A percentile compares a stretch with the other conserved stretches of the same genome.
Conservation (phyloP, 805 yeast genomes). For the Tetrapisispora namnaoensis region DNA sequence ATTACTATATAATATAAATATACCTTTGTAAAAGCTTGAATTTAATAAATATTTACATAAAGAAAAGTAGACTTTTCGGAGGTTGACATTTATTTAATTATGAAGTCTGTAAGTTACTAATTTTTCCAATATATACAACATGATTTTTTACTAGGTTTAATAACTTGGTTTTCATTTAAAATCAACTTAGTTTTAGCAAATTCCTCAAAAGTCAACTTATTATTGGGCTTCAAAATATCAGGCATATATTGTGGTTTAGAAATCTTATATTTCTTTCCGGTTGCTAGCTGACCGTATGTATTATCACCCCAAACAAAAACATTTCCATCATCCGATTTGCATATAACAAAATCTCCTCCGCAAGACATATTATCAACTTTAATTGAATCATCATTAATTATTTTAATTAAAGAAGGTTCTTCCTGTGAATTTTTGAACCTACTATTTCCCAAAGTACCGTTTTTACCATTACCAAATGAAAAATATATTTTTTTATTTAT, state of each 20-base stretch:
- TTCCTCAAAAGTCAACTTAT: conserved; percentile 13
- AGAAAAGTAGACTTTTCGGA: too few species aligned
- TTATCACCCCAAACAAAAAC: conserved; percentile 80
- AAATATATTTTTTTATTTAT: conserved; percentile 33
- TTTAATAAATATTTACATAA: not conserved
- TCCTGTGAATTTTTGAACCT: conserved; percentile 64
- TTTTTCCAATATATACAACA: conserved; percentile 54
- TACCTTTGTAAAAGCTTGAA: not conserved
- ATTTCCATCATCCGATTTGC: conserved; percentile 51
- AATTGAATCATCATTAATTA: not conserved
- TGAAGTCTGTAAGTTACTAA: not conserved
- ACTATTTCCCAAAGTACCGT: conserved; percentile 81
- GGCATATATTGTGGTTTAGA: conserved; percentile 48
- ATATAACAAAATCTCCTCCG: conserved; percentile 42
- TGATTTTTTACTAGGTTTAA: conserved; percentile 52
- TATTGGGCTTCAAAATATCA: conserved; percentile 45
- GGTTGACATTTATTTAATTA: too few species aligned
- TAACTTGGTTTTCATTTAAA: conserved; percentile 42
- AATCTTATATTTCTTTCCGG: conserved; percentile 57
- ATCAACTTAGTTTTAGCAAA: conserved; percentile 34
- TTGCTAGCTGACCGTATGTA: conserved; percentile 74
- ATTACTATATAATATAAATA: not conserved
- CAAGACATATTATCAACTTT: conserved; percentile 37
- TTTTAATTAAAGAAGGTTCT: conserved; percentile 47
- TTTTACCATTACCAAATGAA: conserved; percentile 74